Base-by-base conservation (phyloP, 108 stramenopile genomes). In the Ochromonas danica region DNA sequence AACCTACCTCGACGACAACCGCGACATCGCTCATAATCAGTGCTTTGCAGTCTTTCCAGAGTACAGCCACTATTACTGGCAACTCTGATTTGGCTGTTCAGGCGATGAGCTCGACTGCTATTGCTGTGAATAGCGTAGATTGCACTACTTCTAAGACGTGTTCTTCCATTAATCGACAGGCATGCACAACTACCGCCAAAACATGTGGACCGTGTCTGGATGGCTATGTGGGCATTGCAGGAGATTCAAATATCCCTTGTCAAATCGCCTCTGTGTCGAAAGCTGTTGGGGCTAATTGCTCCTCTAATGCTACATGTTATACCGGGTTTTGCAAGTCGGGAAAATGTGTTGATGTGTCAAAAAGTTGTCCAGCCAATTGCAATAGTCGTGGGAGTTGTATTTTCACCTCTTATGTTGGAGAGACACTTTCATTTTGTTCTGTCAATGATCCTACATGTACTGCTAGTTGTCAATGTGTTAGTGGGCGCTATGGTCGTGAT, bases 351-450 rank as follows among this genome's bases (percentile, higher is more conserved):
- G 45, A 22, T 14, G 17, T 36, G 10, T 10, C 31, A 25, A 67
- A 67, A 67, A 36, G 35, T 36, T 67, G 63, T 36, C 63, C 63
- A 10, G 17, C 63, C 30, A 67, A 36, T 36, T 67, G 63, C 31
- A 33, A 33, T 67, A 25, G 63, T 3, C 17, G 31, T 10, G 63
- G 63, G 6, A 33, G 3, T 36, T 67, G 63, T 25, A 36, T 31
- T 28, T 35, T 31, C 10, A 31, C 17, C 25, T 6, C 6, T 51
- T 14, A 51, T 51, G 6, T 51, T 51, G 31, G 63, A 28, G 10
- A 67, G 17, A 6, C 17, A 36, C 3, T 67, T 28, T 31, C 30
- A 6, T 31, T 33, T 36, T 67, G 63, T 36, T 28, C 63, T 67
- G 63, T 33, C 63, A 10, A 31, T 36, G 31, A 33, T 36, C 3